Evolutionary conservation across 148 eudicot species (phyloP), one percentile per base, ranked within the genome.

Genomic region (Rhododendron simsii): DNA sequence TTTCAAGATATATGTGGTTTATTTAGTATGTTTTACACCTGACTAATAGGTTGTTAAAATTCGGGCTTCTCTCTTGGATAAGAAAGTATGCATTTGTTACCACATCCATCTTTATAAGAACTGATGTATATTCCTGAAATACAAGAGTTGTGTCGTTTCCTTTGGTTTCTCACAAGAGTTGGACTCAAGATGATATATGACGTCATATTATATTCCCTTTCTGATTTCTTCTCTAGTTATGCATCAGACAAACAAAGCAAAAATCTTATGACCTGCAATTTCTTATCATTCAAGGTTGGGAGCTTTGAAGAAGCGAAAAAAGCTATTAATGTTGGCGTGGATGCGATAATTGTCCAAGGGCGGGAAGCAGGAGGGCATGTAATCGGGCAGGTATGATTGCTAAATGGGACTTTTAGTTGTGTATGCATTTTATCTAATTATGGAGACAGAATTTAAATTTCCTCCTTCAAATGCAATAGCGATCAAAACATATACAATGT

Each of bases 311-410:
- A 88, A 84, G 98, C 98, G n/a, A 88, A 87, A 85, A 92, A 75
- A 89, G 97, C 96, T 83, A 89, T 91, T 59, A 87, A 86, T 78
- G 94, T 83, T 48, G 99, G 96, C 61, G 99, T 92, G 45, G 98
- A 96, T 89, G 99, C 97, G 33, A 93, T 96, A 85, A 94, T 96
- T 55, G 96, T 96, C 85, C 99, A 96, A 86, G 99, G 99, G 51
- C 88, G 87, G 80, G 99, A 96, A 92, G 99, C 99, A 15, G 99
- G 99, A 75, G 99, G 99, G 26, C 99, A 96, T 90, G 94, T 96
- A 37, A 95, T 96, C 83, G 99, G 98, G 81, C 96, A 96, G 96
- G 99, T 94, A 85, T 75, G 85, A 80, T 16, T 16, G 26, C 7
- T 76, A 18, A 18, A 20, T 23, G 41, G 9, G n/a, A 33, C 8